phyloP scores from a whole-genome alignment of 306 rosid genomes.

The Quercus glauca region DNA sequence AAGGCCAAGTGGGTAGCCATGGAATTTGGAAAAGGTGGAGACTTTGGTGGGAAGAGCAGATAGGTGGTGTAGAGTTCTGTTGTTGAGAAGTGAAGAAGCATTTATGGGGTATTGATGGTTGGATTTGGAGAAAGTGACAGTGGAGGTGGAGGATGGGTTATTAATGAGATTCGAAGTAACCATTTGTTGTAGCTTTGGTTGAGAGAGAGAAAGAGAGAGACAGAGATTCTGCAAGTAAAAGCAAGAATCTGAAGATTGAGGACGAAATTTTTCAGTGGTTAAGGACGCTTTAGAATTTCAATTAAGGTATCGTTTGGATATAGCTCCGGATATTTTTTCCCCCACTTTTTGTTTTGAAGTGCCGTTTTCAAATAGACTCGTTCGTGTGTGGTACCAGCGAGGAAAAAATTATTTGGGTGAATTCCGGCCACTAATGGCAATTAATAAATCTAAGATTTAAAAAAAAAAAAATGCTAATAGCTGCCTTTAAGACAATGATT shows the following conservation, averaged over 20 bases:
- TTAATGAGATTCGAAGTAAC: constrained; percentile 42
- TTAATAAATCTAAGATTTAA: too few relatives aligned
- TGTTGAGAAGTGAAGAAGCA: constrained; percentile 28
- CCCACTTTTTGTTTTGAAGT: too few relatives aligned
- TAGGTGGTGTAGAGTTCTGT: constrained; percentile 23
- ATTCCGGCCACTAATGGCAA: too few relatives aligned
- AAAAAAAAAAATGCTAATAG: rapidly evolving
- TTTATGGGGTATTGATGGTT: constrained; percentile 28
- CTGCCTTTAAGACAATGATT: too few relatives aligned
- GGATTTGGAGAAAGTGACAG: constrained; percentile 46
- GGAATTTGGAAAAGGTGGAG: neutral
- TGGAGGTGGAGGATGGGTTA: constrained; percentile 17
- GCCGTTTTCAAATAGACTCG: too few relatives aligned
- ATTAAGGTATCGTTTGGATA: neutral
- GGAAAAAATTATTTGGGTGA: too few relatives aligned
- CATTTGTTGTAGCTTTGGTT: constrained; percentile 33
- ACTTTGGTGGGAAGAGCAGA: constrained; percentile 5
- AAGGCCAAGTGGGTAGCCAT: constrained; percentile 15
- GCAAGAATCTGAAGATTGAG: neutral
- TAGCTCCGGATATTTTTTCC: too few relatives aligned
- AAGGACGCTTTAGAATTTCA: neutral
- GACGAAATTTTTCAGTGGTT: neutral
- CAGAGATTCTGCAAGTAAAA: constrained; percentile 10
- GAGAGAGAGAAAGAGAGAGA: neutral
- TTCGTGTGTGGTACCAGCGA: too few relatives aligned